phyloP scores from a whole-genome alignment of 345 rosid genomes.

The Euclidium syriacum region DNA sequence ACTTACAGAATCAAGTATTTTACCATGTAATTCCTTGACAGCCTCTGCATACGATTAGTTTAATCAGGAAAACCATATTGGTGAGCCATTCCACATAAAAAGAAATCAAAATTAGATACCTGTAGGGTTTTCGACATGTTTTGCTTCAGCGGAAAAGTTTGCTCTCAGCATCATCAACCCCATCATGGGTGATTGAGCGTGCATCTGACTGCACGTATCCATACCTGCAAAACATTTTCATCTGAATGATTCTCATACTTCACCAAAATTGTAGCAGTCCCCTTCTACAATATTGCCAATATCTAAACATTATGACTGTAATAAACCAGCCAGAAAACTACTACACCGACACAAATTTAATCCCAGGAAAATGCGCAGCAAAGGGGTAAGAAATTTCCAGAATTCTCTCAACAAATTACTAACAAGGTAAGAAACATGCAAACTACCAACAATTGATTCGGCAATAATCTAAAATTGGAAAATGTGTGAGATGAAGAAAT shows the following conservation, averaged over 20 bases:
- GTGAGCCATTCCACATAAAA: not conserved
- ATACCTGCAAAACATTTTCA: conserved; percentile 12
- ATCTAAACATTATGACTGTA: too few relatives aligned
- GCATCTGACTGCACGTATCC: conserved; percentile 10
- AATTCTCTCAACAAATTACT: not conserved
- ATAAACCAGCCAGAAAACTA: too few relatives aligned
- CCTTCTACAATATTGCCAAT: too few relatives aligned
- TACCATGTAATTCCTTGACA: conserved; percentile 64
- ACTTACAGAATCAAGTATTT: conserved; percentile 59
- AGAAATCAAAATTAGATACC: conserved; percentile 28
- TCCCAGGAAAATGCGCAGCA: not conserved
- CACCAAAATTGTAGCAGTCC: too few relatives aligned
- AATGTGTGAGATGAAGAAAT: not conserved
- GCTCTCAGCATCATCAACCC: conserved; percentile 24
- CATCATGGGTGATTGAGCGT: not conserved
- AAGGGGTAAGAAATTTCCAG: not conserved
- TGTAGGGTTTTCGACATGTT: conserved; percentile 37
- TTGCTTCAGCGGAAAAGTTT: conserved; percentile 40
- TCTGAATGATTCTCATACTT: not conserved
- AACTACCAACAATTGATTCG: not conserved
- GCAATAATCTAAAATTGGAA: not conserved
- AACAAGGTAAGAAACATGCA: not conserved
- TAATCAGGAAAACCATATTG: conserved; percentile 3
- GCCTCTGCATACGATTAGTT: conserved; percentile 36
- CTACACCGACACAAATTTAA: too few relatives aligned